A percentile compares a stretch with the other conserved stretches of the same genome.
These are phyloP conservation scores for Garcia nutans DNA, from an alignment of 345 rosid species.

Conservation along the genomic window DNA sequence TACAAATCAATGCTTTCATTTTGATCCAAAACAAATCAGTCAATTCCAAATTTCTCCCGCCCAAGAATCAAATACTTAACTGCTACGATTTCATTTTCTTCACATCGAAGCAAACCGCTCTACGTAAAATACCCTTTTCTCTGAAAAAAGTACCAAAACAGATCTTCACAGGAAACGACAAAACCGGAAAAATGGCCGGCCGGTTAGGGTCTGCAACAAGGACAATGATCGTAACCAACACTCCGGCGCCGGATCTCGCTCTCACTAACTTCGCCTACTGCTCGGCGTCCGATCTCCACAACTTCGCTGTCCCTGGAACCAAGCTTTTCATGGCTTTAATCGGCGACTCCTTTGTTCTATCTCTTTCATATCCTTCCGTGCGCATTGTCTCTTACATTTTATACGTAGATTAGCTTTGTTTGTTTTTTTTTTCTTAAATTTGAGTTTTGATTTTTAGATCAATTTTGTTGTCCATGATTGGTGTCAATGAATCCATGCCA, in stretches of 20 bases:
- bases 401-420: background rate
- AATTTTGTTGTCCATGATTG: background rate
- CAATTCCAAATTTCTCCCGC: background rate
- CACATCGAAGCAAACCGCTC: background rate
- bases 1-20: background rate
- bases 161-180: constrained; percentile 13
- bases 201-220: constrained; percentile 47
- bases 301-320: constrained; percentile 76
- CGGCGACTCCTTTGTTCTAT: constrained; percentile 60
- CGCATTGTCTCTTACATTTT: background rate
- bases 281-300: constrained; percentile 79
- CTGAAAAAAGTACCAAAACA: background rate
- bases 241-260: constrained; percentile 79
- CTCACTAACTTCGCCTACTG: constrained; percentile 84
- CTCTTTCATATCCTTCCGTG: constrained; percentile 73
- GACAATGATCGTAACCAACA: constrained; percentile 70
- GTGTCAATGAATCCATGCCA: background rate
- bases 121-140: no score
- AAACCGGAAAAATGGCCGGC: constrained; percentile 45
- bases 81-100: constrained; percentile 1
- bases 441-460: background rate
- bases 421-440: background rate
- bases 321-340: constrained; percentile 65
- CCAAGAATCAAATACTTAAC: background rate
- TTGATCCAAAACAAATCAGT: background rate